Evolutionary conservation across 1,284 basidiomycete species (phyloP), one percentile per base, ranked within the genome.

Genomic region (Xerocomus cyaneibrunnescens): DNA sequence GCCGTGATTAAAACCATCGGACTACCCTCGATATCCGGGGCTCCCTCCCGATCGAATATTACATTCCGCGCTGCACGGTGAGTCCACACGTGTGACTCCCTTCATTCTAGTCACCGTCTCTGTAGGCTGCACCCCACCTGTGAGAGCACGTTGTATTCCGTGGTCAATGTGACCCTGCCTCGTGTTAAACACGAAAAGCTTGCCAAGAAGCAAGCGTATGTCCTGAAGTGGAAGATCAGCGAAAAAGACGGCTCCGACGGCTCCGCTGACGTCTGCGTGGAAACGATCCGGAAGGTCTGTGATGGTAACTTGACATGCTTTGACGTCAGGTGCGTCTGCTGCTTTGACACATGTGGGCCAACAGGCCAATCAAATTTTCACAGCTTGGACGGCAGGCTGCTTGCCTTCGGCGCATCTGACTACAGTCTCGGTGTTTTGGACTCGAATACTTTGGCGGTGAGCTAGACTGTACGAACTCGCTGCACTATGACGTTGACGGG

Each of bases 361-460:
- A 34, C 50, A 52, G 22, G 42, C 45, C 22, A 44, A 51, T 34
- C 39, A 31, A 54, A 30, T 13, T 50, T 54, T 45, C 54, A 21
- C 53, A 95, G 93, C 62, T 72, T 82, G 35, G 84, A 94, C 64
- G 96, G 97, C 0, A 83, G 79, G 51, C 75, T 92, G 37, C 70
- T 99, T 7, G 93, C 90, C 0, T 94, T 87, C 62, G 95, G 94
- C 5, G 87, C 85, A 7, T 95, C 94, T 10, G 94, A 98, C 70
- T 77, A 92, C 43, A 87, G 85, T 34, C 83, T 98, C 51, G 89
- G 92, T 13, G 77, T 98, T 46, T 69, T 98, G 36, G 94, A 98
- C 66, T 79, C 92, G 3, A 76, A 75, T 50, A 93, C 85, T 1
- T 72, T 98, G 31, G 79, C 82, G 42, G 94, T 96, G 68, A 67